Evolutionary conservation across 768 basidiomycete species (phyloP), one percentile per base, ranked within the genome.

Genomic region (Peribolospora kevripleyi): DNA sequence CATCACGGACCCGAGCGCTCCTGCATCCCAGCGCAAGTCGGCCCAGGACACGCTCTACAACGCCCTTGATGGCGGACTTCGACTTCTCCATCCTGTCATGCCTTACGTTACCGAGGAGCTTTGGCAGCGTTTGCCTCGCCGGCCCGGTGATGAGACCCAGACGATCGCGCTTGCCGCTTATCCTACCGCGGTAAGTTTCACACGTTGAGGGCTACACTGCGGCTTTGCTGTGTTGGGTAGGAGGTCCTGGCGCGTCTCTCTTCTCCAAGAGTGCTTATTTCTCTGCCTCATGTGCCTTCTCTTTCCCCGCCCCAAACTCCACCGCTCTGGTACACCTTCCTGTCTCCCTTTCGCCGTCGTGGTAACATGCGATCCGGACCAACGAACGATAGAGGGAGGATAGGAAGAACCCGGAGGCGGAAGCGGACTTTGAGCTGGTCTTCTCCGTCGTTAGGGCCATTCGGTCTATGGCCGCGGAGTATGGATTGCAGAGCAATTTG

Each of bases 91-190:
- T 67, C 93, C 93, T 0, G 88, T 97, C 71, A 98, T 97, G 93
- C 93, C 93, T 1, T 98, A 83, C 68, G 84, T 98, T 41, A 95
- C 93, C 4, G 93, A 98, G 69, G 93, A 97, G 67, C 71, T 98
- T 8, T 98, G 93, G 93, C 93, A 98, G 67, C 78, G 93, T 39
- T 72, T 98, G 2, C 88, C 90, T 0, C 74, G 90, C 13, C 73
- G 88, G 57, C 77, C 81, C 2, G 80, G 80, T 46, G 88, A 95
- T 65, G 60, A 73, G 7, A 84, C 81, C 7, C 77, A 79, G 6
- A 86, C 86, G 0, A 87, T 98, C 66, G 90, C 90, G 84, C 68
- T 97, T 14, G 74, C 88, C 0, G 69, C 75, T 40, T 97, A 78
- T 75, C 93, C 93, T 3, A 72, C 76, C 42, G 68, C 72, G 60